phyloP scores from a whole-genome alignment of 2,329 filamentous ascomycete genomes.

The Fusarium subglutinans region DNA sequence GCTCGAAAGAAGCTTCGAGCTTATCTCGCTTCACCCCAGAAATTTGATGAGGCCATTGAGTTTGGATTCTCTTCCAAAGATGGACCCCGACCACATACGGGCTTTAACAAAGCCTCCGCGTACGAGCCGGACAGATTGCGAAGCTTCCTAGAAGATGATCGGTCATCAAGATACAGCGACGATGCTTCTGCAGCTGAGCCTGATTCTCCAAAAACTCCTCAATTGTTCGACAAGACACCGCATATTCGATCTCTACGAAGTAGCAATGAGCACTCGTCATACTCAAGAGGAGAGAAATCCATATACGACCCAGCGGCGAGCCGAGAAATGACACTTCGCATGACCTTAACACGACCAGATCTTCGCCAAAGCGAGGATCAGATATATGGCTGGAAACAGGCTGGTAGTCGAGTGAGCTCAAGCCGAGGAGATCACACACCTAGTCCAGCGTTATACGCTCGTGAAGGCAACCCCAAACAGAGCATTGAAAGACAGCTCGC shows the following conservation, averaged over 20 bases:
- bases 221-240: constrained; percentile 54
- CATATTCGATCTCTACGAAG: constrained; percentile 43
- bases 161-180: constrained; percentile 64
- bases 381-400: constrained; percentile 73
- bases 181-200: constrained; percentile 64
- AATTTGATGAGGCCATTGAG: constrained; percentile 94
- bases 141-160: constrained; percentile 68
- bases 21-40: constrained; percentile 88
- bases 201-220: constrained; percentile 68
- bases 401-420: constrained; percentile 55
- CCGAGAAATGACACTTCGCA: constrained; percentile 92
- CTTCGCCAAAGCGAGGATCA: constrained; percentile 78
- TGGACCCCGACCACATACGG: constrained; percentile 48
- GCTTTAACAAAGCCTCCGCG: constrained; percentile 43
- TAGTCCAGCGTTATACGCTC: constrained; percentile 37
- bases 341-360: constrained; percentile 93
- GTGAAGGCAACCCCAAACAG: constrained; percentile 56
- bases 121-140: constrained; percentile 61
- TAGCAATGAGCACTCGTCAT: constrained; percentile 39
- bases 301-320: constrained; percentile 65
- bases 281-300: constrained; percentile 52
- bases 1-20: constrained; percentile 85
- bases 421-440: constrained; percentile 46
- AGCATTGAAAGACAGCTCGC: constrained; percentile 64
- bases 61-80: constrained; percentile 85